These are phyloP conservation scores for Starmerella vitae DNA, from an alignment of 805 yeast species.

Conservation along the genomic window DNA sequence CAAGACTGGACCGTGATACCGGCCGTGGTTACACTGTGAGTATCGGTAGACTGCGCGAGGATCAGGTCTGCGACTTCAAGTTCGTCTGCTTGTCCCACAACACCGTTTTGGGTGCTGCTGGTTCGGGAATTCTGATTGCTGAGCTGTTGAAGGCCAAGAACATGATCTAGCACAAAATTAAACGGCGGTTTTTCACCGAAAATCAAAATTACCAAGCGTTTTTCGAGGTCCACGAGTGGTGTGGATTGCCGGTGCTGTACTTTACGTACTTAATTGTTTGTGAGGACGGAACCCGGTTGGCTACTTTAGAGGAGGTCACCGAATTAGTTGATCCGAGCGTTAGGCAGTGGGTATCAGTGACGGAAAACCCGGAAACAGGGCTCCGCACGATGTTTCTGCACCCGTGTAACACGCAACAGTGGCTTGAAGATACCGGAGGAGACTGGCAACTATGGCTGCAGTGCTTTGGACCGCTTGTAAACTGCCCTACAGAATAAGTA, in stretches of 20 bases:
- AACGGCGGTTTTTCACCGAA: no score
- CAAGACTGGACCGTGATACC: slow-evolving; percentile 90
- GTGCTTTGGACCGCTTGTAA: slow-evolving; percentile 24
- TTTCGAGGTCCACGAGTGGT: slow-evolving; percentile 22
- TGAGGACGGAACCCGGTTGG: slow-evolving; percentile 9
- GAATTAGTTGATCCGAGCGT: background rate
- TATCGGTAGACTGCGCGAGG: slow-evolving; percentile 88
- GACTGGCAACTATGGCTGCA: slow-evolving; percentile 23
- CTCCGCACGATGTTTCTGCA: slow-evolving; percentile 28
- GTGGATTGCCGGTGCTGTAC: slow-evolving; percentile 25
- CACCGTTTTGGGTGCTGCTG: slow-evolving; percentile 97
- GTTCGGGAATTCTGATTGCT: slow-evolving; percentile 92
- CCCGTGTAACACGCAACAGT: slow-evolving; percentile 31
- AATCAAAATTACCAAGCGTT: no score
- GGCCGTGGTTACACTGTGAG: slow-evolving; percentile 88
- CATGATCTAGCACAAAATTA: no score
- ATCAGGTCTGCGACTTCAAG: slow-evolving; percentile 83
- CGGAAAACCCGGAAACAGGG: slow-evolving; percentile 25
- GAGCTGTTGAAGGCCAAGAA: slow-evolving; percentile 72
- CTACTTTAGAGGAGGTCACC: slow-evolving; percentile 9
- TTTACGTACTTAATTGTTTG: slow-evolving; percentile 15
- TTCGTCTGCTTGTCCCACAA: slow-evolving; percentile 97
- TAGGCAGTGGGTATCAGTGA: slow-evolving; percentile 12
- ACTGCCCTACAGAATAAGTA: no score
- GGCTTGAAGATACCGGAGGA: slow-evolving; percentile 23